phyloP scores from a whole-genome alignment of 2,329 filamentous ascomycete species.

The Arthrobotrys iridis region DNA sequence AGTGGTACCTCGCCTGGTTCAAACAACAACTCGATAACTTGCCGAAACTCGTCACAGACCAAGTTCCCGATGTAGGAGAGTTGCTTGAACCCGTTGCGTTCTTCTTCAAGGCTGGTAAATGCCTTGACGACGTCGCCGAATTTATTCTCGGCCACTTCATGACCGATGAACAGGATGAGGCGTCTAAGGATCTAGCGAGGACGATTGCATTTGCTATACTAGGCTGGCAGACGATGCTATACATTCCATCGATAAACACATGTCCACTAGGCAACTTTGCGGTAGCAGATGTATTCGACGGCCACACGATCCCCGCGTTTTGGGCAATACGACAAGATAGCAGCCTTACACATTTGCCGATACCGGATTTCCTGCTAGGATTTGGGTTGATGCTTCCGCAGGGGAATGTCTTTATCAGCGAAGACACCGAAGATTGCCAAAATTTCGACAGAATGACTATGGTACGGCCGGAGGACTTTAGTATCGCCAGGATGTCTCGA shows the following conservation, averaged over 20 bases:
- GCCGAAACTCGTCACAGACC: neutral
- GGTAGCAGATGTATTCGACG: constrained; percentile 24
- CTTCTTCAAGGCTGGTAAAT: constrained; percentile 9
- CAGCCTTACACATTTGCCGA: constrained; percentile 3
- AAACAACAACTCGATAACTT: constrained; percentile 11
- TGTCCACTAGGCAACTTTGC: constrained; percentile 10
- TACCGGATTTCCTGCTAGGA: constrained; percentile 22
- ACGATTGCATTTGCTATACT: constrained; percentile 8
- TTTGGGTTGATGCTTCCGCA: constrained; percentile 21
- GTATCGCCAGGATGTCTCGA: neutral
- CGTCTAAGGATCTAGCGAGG: neutral
- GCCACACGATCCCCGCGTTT: constrained; percentile 24
- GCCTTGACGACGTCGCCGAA: neutral
- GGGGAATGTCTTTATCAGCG: constrained; percentile 23
- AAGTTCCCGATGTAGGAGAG: neutral
- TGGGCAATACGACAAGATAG: constrained; percentile 21
- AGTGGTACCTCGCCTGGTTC: constrained; percentile 15
- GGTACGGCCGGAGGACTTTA: constrained; percentile 27
- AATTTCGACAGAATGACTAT: constrained; percentile 29
- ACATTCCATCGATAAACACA: constrained; percentile 8
- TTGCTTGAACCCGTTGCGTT: constrained; percentile 7
- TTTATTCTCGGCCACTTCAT: neutral
- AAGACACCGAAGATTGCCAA: constrained; percentile 17
- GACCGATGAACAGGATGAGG: neutral
- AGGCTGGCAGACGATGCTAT: constrained; percentile 38